Evolutionary conservation across 108 stramenopile genomes (phyloP), one percentile per base, ranked within the genome.

Genomic region (Skeletonema grethae): DNA sequence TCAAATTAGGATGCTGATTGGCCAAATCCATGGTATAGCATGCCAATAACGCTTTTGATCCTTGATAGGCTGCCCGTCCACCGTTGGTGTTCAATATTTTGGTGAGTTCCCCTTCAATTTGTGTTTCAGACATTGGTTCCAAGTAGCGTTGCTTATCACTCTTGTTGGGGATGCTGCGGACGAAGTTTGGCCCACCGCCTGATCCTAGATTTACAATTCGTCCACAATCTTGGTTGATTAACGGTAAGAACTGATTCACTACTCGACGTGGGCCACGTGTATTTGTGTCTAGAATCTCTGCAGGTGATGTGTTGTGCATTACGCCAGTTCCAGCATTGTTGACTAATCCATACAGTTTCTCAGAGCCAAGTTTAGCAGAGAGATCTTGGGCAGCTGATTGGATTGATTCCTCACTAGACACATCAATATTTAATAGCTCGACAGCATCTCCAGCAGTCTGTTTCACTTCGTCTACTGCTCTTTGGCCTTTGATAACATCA

Each of bases 261-360:
- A 90, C 87, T 13, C 86, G 85, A 46, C 80, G 62, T 1, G 85
- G 77, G 11, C 89, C 89, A 45, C 79, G 79, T 34, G 79, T 77
- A 58, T 90, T 90, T 24, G 79, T 83, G 48, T 83, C 79, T 15
- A 90, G 63, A 55, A 86, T 77, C 63, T 77, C 79, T 13, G 60
- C 30, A 24, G 79, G 71, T 4, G 16, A n/a, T 6, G 72, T 46
- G 9, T 68, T 74, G 48, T 72, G 76, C 43, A 61, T 31, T 5
- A 82, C 34, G 45, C 85, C 85, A 28, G 78, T 83, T 30, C 89
- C 89, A n/a, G 89, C 89, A 77, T 90, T 90, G 50, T 87, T 87
- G 50, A 90, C 85, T 53, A 90, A 83, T 10, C 73, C 89, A 63
- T 84, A 82, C 11, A 90, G 61, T 38, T 61, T 72, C 15, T 70